Evolutionary conservation across 129 eudicot species (phyloP), one percentile per base, ranked within the genome.

Genomic region (Cynara cardunculus): DNA sequence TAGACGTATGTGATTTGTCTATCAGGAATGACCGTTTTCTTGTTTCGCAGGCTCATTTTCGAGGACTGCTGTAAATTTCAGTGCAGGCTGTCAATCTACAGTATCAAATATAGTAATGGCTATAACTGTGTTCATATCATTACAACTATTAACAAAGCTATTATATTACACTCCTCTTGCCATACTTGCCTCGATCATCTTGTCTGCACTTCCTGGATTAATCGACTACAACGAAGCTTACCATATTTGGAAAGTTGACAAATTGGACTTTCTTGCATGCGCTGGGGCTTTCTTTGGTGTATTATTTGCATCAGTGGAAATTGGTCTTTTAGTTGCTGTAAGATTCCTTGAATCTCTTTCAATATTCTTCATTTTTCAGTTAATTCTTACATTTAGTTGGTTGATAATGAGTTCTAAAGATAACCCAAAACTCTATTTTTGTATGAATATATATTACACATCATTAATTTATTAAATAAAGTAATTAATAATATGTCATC

Each of bases 171-270:
- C 92, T 8, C 96, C 96, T 46, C 69, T 86, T 7, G 91, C 92
- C 11, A 88, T 91, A 26, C 85, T 91, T 25, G 97, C 89, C 6
- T 84, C 94, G 24, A 88, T 92, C 3, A 92, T 92, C 28, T 27
- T 92, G 74, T 87, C 94, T n/a, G 97, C 97, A 13, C 71, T 89
- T 69, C 89, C 92, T 53, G 94, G 97, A 76, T 83, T 91, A 3
- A 87, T 91, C 28, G 93, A 91, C 83, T 61, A 86, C 24, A 79
- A 83, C 9, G 90, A 85, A 69, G 92, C 91, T 11, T 77, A 75
- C 37, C 78, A 83, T 68, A 78, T 92, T 0, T 92, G 94, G 92
- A 92, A 87, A 78, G 92, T 89, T 65, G 92, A 89, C 87, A 92
- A 92, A 68, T 2, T 87, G 65, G 97, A 91, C 46, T 91, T 91